phyloP scores from a whole-genome alignment of 805 yeast species.

The Osmozyma mogii region DNA sequence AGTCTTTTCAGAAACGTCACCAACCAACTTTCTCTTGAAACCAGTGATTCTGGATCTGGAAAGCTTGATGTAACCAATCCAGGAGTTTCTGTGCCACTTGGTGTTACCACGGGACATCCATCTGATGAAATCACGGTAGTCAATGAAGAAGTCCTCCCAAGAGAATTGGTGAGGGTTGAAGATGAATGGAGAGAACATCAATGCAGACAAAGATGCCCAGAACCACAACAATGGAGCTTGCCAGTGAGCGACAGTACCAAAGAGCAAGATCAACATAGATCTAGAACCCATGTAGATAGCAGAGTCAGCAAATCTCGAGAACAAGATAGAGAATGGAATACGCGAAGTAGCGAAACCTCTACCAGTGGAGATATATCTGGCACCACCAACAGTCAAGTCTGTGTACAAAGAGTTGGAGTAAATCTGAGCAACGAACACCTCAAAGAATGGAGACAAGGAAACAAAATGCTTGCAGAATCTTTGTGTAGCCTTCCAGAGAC shows the following conservation, averaged over 20 bases:
- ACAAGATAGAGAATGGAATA: conserved; percentile 66
- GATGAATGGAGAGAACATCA: conserved; percentile 85
- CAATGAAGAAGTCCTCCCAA: conserved; percentile 92
- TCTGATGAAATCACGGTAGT: conserved; percentile 87
- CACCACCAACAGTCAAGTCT: conserved; percentile 78
- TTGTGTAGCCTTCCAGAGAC: conserved; percentile 65
- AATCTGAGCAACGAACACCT: conserved; percentile 75
- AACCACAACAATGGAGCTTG: conserved; percentile 93
- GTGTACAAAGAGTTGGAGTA: conserved; percentile 64
- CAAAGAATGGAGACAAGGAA: conserved; percentile 74
- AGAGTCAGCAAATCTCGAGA: conserved; percentile 72
- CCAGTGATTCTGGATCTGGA: conserved; percentile 90
- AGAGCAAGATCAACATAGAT: conserved; percentile 61
- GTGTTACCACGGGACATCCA: conserved; percentile 90
- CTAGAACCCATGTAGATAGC: conserved; percentile 82
- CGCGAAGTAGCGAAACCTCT: conserved; percentile 81
- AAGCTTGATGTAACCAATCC: conserved; percentile 77
- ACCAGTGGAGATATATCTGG: conserved; percentile 80
- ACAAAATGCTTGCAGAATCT: conserved; percentile 62
- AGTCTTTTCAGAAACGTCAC: conserved; percentile 61
- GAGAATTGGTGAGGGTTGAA: conserved; percentile 98
- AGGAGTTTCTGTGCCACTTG: conserved; percentile 81
- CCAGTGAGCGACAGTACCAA: conserved; percentile 64
- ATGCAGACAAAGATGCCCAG: conserved; percentile 87
- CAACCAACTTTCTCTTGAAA: conserved; percentile 65